Base-by-base conservation (phyloP, 768 basidiomycete species). In the Boletellus sp. region DNA sequence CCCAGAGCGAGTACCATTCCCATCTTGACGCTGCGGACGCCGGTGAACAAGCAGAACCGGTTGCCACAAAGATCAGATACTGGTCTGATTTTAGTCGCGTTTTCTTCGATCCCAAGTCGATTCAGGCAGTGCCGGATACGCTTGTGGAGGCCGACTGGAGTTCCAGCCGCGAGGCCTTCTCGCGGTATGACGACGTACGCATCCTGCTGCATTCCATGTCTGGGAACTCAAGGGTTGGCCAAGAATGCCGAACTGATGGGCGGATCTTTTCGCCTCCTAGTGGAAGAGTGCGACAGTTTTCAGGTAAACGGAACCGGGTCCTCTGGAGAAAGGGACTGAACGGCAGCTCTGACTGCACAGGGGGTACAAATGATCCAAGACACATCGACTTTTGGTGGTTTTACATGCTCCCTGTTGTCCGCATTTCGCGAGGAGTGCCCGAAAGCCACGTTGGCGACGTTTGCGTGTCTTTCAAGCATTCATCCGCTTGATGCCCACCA, bases 201-300 rank as follows among this genome's bases (percentile, higher is more conserved):
- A 24, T 34, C 17, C n/a, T 4, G 5, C 48, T 39, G 31, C 17
- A n/a, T 42, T 16, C 44, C 7, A 26, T 37, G 9, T 26, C 45
- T 23, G 15, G 9, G 16, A 2, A 36, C 42, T 56, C 24, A 56
- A 35, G 38, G n/a, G 37, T 34, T 39, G 20, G 19, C 7, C 49
- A 28, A 90, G 87, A 77, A 81, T 38, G 68, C 68, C n/a, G 77
- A 77, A 43, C 59, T 90, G 42, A 83, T 88, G 79, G 87, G 90
- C 37, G 81, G 78, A 5, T 73, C 81, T 12, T 71, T 90, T 45
- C 77, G 89, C 16, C 69, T 75, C 15, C 78, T 86, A 47, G 74
- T 87, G 5, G 89, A 92, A 61, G 87, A 89, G 55, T 87, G 86
- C 59, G 78, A 90, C 61, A 77, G 78, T 45, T 72, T 85, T 13